Base-by-base conservation (phyloP, 345 rosid genomes). In the Hypericum androsaemum region DNA sequence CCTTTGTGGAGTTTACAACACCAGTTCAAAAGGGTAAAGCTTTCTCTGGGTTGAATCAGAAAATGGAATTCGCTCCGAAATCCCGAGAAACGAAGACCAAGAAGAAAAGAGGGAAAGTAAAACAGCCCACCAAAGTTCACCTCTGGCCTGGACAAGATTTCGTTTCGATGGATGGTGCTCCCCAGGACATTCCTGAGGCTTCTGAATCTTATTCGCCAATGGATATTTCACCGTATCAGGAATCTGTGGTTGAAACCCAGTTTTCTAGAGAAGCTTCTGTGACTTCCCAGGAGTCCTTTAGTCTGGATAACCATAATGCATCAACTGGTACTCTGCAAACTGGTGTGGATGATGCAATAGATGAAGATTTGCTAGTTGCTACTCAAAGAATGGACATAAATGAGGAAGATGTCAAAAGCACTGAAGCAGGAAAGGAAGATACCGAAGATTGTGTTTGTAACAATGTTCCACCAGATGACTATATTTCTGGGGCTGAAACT, bases 211-310 rank as follows among this genome's bases (percentile, higher is more conserved):
- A 62, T 76, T 83, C 90, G 40, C 95, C 88, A 6, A 83, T 88
- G 99, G 97, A 94, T 73, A 54, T 71, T 49, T 88, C 99, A 22
- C 83, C 95, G 0, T 86, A 79, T 59, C 82, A 47, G 63, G 85
- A 76, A 64, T 56, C 71, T 41, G 32, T 68, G 43, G 59, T 74
- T 47, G 77, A 71, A 49, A 42, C 71, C 56, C 59, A 51, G 40
- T 52, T 57, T 49, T 71, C 74, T 39, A 70, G 76, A 67, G 87
- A 77, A 72, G 61, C 69, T 53, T 76, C 94, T 58, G 72, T 74
- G 53, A 70, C 72, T 47, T 79, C 98, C 17, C 83, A 80, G 65
- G 84, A 71, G 60, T 65, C 79, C 69, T 58, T 64, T 53, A 49
- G 64, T 68, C 62, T 64, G 44, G 76, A 71, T 8, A 51, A 54